Evolutionary conservation across 768 basidiomycete genomes (phyloP).

Genomic region (Boletellus emodensis): DNA sequence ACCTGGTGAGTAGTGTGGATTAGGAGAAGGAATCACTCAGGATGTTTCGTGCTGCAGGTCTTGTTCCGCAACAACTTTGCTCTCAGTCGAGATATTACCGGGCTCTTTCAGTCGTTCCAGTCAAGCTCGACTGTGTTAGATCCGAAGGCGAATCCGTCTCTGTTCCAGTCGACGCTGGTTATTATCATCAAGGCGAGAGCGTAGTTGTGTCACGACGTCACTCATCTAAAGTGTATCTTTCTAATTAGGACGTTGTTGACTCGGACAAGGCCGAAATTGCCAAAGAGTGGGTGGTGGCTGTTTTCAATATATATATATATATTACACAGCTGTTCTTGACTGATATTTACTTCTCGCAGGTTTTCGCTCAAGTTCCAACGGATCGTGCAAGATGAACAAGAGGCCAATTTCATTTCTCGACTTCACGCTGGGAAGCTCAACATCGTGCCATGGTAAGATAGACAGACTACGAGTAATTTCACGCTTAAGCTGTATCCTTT

Average conservation of each 20-base stretch:
- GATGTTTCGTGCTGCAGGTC: conserved; percentile 36
- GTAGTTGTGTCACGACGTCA: not conserved
- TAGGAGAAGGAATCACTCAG: not conserved
- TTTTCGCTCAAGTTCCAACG: conserved; percentile 55
- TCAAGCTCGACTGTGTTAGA: conserved; percentile 56
- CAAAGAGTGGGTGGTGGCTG: conserved; percentile 41
- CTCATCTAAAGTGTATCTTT: not conserved
- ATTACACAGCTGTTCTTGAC: not conserved
- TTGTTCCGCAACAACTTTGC: conserved; percentile 66
- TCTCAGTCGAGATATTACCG: conserved; percentile 54
- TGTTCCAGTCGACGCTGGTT: conserved; percentile 56
- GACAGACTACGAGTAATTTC: not conserved
- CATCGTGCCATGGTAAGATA: conserved; percentile 53
- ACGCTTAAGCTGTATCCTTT: not conserved
- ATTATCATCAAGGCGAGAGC: conserved; percentile 57
- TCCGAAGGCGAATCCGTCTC: conserved; percentile 51
- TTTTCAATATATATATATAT: no score
- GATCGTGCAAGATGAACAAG: conserved; percentile 62
- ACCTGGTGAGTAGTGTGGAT: conserved; percentile 46
- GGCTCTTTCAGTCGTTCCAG: conserved; percentile 60
- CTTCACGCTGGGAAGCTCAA: conserved; percentile 52
- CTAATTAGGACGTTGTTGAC: conserved; percentile 59
- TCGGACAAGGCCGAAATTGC: conserved; percentile 56
- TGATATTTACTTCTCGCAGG: conserved; percentile 23
- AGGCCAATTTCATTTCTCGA: conserved; percentile 57